A percentile compares a stretch with the other conserved stretches of the same genome.
Evolutionary conservation across 768 basidiomycete genomes (phyloP).

Genomic region (Amylocystis lapponica): DNA sequence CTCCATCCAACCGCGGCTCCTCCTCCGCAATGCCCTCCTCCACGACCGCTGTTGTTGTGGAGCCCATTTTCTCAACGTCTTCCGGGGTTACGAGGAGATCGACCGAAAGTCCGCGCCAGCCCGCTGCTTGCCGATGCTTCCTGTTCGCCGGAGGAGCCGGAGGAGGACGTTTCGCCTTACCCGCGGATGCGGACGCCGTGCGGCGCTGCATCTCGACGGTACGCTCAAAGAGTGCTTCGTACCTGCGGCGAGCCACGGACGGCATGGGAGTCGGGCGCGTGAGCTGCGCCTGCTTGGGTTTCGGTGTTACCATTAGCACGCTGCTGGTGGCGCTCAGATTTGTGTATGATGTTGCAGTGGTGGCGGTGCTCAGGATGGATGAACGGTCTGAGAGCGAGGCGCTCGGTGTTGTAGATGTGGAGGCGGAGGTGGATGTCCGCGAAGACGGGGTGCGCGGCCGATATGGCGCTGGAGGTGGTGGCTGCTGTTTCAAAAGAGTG

Average conservation of each 20-base stretch:
- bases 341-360: conserved; percentile 26
- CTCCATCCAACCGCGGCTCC: conserved; percentile 50
- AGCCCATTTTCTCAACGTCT: neutral
- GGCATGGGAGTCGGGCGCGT: conserved; percentile 65
- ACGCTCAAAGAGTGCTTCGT: conserved; percentile 60
- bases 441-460: conserved; percentile 28
- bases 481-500: conserved; percentile 11
- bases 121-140: conserved; percentile 60
- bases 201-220: conserved; percentile 48
- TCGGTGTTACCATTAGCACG: neutral
- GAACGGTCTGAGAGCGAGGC: conserved; percentile 52
- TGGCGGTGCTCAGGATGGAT: conserved; percentile 48
- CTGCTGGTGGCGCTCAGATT: conserved; percentile 29
- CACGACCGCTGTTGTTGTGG: conserved; percentile 11
- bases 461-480: conserved; percentile 17
- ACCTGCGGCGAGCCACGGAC: conserved; percentile 53
- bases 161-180: conserved; percentile 18
- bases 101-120: conserved; percentile 71
- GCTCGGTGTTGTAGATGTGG: neutral
- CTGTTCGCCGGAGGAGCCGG: conserved; percentile 36
- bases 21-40: conserved; percentile 33
- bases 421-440: conserved; percentile 20
- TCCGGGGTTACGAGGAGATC: conserved; percentile 51
- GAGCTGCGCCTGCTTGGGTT: conserved; percentile 27
- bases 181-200: conserved; percentile 12